Conservation (phyloP, 768 basidiomycete genomes). For the Tulasnella sp. region DNA sequence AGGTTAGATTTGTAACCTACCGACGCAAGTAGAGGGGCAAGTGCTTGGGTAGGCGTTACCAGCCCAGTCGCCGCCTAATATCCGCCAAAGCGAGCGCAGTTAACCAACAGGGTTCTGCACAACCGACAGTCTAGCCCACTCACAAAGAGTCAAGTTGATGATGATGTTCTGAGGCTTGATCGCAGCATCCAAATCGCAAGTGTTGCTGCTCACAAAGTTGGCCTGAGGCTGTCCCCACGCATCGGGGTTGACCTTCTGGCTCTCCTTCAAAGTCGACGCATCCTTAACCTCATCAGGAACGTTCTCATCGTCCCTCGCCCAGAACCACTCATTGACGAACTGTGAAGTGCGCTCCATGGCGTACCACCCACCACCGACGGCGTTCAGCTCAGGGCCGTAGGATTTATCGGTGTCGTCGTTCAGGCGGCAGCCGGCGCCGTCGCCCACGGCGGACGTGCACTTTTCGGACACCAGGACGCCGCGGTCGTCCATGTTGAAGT, state of each 20-base stretch:
- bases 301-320: slow-evolving; percentile 16
- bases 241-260: not conserved
- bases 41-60: too few relatives aligned
- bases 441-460: not conserved
- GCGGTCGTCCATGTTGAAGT: slow-evolving; percentile 27
- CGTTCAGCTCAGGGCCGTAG: slow-evolving; percentile 28
- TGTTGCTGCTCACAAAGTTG: slow-evolving; percentile 15
- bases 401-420: not conserved
- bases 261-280: not conserved
- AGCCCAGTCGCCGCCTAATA: too few relatives aligned
- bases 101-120: too few relatives aligned
- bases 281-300: slow-evolving; percentile 15
- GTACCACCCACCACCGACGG: slow-evolving; percentile 26
- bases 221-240: slow-evolving; percentile 27
- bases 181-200: too few relatives aligned
- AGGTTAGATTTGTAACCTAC: too few relatives aligned
- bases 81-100: too few relatives aligned
- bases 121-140: too few relatives aligned
- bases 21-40: too few relatives aligned
- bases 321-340: slow-evolving; percentile 20
- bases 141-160: too few relatives aligned
- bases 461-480: not conserved
- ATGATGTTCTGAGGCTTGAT: too few relatives aligned
- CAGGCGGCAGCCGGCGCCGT: slow-evolving; percentile 25
- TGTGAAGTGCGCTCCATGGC: not conserved